Percentiles rank a stretch among this genome's conserved stretches.
These are phyloP conservation scores for Curvularia eragrostidis DNA, from an alignment of 2,329 filamentous ascomycete species.

Conservation along the genomic window DNA sequence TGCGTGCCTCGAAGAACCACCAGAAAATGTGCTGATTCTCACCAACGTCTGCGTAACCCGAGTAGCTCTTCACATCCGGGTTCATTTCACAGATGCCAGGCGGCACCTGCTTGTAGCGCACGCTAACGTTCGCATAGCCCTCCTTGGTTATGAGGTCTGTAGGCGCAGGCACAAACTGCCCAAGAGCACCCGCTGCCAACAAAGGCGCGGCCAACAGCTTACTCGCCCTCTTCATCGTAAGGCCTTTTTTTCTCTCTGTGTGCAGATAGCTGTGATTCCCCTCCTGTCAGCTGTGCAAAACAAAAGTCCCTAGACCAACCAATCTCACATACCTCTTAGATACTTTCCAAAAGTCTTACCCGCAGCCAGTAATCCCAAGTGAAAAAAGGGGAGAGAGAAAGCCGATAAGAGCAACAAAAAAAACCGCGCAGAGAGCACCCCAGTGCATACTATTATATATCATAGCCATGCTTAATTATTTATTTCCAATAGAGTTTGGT, in stretches of 20 bases:
- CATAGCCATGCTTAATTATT: no score
- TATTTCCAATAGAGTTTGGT: not conserved
- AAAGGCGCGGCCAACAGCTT: constrained; percentile 25
- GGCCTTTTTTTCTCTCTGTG: not conserved
- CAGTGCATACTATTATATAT: not conserved
- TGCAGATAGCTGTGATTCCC: not conserved
- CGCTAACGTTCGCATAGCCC: constrained; percentile 58
- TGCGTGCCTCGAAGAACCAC: constrained; percentile 64
- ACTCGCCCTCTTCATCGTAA: constrained; percentile 18
- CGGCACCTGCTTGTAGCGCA: constrained; percentile 65
- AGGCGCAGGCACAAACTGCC: constrained; percentile 56
- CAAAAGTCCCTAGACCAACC: not conserved
- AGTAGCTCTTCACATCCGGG: constrained; percentile 62
- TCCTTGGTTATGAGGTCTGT: constrained; percentile 53
- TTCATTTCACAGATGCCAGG: constrained; percentile 63
- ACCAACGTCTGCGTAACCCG: constrained; percentile 62
- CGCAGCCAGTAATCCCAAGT: not conserved
- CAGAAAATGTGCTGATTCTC: constrained; percentile 63
- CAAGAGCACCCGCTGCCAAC: constrained; percentile 28
- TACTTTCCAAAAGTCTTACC: not conserved
- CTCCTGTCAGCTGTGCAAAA: not conserved
- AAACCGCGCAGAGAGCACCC: not conserved
- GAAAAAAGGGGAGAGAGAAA: not conserved
- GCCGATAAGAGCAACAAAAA: not conserved
- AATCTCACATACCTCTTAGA: not conserved